phyloP scores from a whole-genome alignment of 192 early-diverging fungal species.

The Spinellus fusiger region DNA sequence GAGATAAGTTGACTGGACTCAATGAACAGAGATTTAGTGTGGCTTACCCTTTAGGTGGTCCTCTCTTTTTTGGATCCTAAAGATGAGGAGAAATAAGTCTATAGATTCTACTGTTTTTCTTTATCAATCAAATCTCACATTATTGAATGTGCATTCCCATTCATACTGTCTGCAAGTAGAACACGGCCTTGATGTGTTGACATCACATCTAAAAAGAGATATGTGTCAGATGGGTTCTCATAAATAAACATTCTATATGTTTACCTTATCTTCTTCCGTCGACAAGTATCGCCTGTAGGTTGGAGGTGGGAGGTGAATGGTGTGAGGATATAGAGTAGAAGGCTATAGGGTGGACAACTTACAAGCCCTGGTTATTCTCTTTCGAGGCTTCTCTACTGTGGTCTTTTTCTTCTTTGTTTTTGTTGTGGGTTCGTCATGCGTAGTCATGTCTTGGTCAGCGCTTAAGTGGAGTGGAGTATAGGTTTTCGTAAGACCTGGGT shows the following conservation, averaged over 20 bases:
- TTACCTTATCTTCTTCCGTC: slow-evolving; percentile 32
- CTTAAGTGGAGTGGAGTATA: too few species aligned
- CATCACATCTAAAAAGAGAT: slow-evolving; percentile 22
- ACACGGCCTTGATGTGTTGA: slow-evolving; percentile 18
- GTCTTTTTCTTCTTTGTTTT: too few species aligned
- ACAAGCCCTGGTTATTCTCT: slow-evolving; percentile 24
- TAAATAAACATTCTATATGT: background rate
- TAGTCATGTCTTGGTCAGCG: too few species aligned
- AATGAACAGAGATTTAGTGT: background rate
- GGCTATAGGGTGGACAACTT: background rate
- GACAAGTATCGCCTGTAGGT: slow-evolving; percentile 27
- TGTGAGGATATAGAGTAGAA: background rate
- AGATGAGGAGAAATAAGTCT: background rate
- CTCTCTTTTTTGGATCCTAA: slow-evolving; percentile 20
- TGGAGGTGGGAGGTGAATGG: background rate
- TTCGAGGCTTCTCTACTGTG: too few species aligned
- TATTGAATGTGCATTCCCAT: slow-evolving; percentile 31
- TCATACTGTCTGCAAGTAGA: slow-evolving; percentile 26
- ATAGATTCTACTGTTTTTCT: background rate
- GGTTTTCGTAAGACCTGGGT: too few species aligned
- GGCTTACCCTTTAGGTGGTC: slow-evolving; percentile 31
- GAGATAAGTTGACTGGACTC: background rate
- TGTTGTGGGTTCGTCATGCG: too few species aligned
- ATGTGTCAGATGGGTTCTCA: background rate
- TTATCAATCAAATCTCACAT: slow-evolving; percentile 6